Evolutionary conservation across 2,329 filamentous ascomycete genomes (phyloP).

Genomic region (Aspergillus clavatus): DNA sequence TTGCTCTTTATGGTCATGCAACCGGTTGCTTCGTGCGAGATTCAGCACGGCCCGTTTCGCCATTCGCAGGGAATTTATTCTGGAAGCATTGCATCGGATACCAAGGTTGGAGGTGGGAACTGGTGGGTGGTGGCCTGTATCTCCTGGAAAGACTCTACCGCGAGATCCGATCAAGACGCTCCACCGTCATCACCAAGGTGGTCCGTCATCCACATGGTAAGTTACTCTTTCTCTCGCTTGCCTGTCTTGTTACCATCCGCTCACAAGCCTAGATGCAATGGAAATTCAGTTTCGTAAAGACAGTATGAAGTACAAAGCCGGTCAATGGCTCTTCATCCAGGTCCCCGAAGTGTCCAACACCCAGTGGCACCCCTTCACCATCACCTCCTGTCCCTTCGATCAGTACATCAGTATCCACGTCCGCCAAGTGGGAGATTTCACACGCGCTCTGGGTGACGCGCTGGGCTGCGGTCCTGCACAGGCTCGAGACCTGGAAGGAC

Average conservation of each 20-base stretch:
- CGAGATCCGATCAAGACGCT: conserved; percentile 76
- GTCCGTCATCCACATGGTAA: conserved; percentile 90
- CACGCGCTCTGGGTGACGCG: conserved; percentile 84
- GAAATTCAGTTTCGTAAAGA: conserved; percentile 97
- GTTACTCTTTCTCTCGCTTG: conserved; percentile 28
- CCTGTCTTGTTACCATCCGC: not conserved
- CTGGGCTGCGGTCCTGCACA: conserved; percentile 88
- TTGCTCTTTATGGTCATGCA: conserved; percentile 92
- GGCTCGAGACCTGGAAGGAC: conserved; percentile 79
- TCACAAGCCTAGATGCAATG: conserved; percentile 63
- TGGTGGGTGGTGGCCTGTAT: conserved; percentile 80
- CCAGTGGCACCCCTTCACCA: conserved; percentile 99
- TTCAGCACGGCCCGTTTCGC: conserved; percentile 64
- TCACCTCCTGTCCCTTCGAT: conserved; percentile 95
- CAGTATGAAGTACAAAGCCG: conserved; percentile 95
- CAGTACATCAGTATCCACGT: conserved; percentile 93
- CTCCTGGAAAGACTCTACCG: conserved; percentile 84
- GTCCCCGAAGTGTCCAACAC: conserved; percentile 80
- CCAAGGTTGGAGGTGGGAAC: conserved; percentile 94
- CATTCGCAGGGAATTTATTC: conserved; percentile 75
- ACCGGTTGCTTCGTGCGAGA: conserved; percentile 96
- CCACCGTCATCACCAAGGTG: conserved; percentile 87
- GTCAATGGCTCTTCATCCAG: conserved; percentile 96
- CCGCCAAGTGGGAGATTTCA: conserved; percentile 95
- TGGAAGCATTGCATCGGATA: conserved; percentile 95